Conservation (phyloP, 306 rosid genomes). For the Rosa multiflora region DNA sequence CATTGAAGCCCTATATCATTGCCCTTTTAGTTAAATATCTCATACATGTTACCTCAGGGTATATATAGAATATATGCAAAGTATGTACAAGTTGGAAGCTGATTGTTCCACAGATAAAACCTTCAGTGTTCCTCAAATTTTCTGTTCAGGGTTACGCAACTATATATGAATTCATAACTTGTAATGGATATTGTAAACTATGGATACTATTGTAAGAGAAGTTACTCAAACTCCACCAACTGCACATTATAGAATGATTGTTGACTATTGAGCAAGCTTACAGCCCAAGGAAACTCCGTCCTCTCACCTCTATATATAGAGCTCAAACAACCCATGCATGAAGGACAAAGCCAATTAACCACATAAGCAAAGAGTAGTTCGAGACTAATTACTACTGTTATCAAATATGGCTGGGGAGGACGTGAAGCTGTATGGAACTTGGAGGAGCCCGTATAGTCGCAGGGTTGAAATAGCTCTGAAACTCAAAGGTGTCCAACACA, state of each 20-base stretch:
- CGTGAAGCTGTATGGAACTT: conserved; percentile 35
- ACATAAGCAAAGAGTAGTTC: neutral
- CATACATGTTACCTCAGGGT: neutral
- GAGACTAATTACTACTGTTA: neutral
- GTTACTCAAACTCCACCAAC: neutral
- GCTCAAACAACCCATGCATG: neutral
- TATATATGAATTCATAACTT: neutral
- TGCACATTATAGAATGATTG: neutral
- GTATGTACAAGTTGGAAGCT: neutral
- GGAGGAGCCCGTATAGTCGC: conserved; percentile 44
- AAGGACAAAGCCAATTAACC: neutral
- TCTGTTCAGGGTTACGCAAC: neutral
- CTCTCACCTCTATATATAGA: neutral
- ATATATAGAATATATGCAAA: too few species aligned
- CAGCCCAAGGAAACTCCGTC: neutral
- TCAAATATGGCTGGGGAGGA: conserved; percentile 25
- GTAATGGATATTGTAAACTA: neutral
- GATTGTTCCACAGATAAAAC: neutral
- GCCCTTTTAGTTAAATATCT: neutral
- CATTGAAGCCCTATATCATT: too few species aligned
- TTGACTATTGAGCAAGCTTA: neutral
- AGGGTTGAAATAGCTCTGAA: conserved; percentile 50
- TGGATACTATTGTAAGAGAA: neutral
- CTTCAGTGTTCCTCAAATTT: neutral
- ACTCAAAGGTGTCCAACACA: conserved; percentile 51